These are phyloP conservation scores for Cryptomeria japonica DNA, from an alignment of 75 land plant genomes.

Conservation along the genomic window DNA sequence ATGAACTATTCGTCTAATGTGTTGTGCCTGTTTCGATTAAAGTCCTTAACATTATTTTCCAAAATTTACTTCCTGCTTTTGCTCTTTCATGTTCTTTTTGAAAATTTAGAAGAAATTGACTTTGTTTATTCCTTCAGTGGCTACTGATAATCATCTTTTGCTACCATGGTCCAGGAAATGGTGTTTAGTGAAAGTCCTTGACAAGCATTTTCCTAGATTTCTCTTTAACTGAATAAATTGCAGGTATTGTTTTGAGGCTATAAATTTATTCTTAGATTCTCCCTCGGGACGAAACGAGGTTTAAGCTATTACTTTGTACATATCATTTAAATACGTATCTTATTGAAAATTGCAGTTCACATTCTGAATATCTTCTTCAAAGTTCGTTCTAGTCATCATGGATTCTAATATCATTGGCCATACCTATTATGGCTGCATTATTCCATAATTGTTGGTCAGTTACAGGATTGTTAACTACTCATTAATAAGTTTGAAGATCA, in stretches of 20 bases:
- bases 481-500: conserved; percentile 4
- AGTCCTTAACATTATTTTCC: background rate
- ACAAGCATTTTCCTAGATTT: background rate
- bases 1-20: background rate
- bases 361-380: background rate
- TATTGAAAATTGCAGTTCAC: background rate
- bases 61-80: background rate
- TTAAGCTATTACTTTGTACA: background rate
- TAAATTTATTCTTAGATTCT: background rate
- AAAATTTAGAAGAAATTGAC: background rate
- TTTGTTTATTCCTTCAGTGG: background rate
- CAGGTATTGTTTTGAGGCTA: background rate
- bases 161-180: conserved; percentile 10
- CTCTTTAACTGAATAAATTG: background rate
- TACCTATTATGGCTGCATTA: background rate
- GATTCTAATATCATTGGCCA: background rate
- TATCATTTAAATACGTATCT: background rate
- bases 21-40: background rate
- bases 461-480: background rate
- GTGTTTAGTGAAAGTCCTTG: conserved; percentile 11
- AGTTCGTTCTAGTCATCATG: background rate
- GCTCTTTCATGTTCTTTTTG: background rate
- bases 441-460: background rate
- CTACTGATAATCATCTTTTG: background rate
- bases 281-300: background rate